Conservation (phyloP, 2,329 filamentous ascomycete genomes). For the Lachnellula subtilissima region DNA sequence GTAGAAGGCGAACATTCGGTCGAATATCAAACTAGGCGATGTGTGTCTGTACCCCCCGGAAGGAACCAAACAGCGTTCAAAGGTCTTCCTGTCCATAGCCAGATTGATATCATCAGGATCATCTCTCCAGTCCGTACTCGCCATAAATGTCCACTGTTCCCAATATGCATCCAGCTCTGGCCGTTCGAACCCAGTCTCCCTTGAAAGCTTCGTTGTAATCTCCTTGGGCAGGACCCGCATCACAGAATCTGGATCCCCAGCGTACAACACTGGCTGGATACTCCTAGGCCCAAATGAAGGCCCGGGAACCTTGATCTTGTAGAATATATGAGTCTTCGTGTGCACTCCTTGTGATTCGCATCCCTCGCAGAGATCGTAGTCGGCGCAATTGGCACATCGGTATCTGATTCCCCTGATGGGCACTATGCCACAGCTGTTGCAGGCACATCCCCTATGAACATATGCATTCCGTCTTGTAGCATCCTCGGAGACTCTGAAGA, state of each 20-base stretch:
- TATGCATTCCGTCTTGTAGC: constrained; percentile 84
- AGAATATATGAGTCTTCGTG: constrained; percentile 94
- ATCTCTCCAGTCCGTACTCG: constrained; percentile 75
- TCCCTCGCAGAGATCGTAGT: constrained; percentile 91
- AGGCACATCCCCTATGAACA: constrained; percentile 86
- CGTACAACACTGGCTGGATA: constrained; percentile 80
- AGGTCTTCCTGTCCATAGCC: constrained; percentile 88
- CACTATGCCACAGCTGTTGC: constrained; percentile 80
- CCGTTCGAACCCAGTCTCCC: constrained; percentile 73
- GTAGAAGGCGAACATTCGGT: constrained; percentile 95
- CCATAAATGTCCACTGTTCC: constrained; percentile 95
- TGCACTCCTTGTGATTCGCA: constrained; percentile 71
- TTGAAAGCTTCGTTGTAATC: constrained; percentile 63
- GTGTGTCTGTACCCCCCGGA: constrained; percentile 74
- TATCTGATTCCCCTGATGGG: constrained; percentile 92
- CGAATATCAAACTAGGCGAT: constrained; percentile 84
- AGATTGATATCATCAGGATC: constrained; percentile 74
- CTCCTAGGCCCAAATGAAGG: constrained; percentile 78
- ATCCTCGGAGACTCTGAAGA: constrained; percentile 92
- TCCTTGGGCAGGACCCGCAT: constrained; percentile 60
- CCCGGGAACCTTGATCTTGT: constrained; percentile 88
- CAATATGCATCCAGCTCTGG: constrained; percentile 89
- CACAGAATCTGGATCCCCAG: constrained; percentile 74
- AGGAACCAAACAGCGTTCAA: constrained; percentile 84
- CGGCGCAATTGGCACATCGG: constrained; percentile 90